Base-by-base conservation (phyloP, 1,284 basidiomycete species). In the Tylopilus sp. region DNA sequence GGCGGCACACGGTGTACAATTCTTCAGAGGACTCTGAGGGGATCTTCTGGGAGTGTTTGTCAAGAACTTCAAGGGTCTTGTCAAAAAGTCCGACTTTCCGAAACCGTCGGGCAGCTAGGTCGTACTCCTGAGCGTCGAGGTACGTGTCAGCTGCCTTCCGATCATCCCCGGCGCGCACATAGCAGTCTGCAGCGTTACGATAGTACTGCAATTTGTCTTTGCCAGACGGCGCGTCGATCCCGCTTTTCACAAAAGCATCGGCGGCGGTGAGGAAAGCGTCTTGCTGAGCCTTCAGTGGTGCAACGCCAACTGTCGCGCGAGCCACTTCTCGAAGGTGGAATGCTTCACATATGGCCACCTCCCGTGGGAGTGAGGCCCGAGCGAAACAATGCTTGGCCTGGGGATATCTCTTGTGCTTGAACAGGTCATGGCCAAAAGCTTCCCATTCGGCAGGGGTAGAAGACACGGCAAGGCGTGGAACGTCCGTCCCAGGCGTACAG, bases 361-460 rank as follows among this genome's bases (percentile, higher is more conserved):
- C 73, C 11, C 72, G 70, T 0, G 55, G 63, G 28, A 72, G 59
- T 1, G 53, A 63, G 4, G 86, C 85, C 18, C 78, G 74, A 45
- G 78, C 72, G 50, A 79, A 89, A 51, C 81, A 82, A 46, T 80
- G 73, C 64, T 74, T 78, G 0, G 86, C 83, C 55, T 85, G 78
- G 0, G 67, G 56, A 54, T 79, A 89, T 15, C 72, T 73, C 40
- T 75, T 72, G 35, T 78, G 72, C 6, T 74, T 63, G 59, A 88
- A 87, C 6, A 86, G 61, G 2, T 68, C 64, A 4, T 63, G 64
- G 3, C 79, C 84, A 15, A 70, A 74, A 8, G 64, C 67, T 11
- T 69, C 75, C 84, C 85, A 87, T 59, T 84, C 77, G 18, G 71
- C 73, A 0, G 65, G 55, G 21, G 71, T 66, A 0, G 80, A 81